Evolutionary conservation across 768 basidiomycete species (phyloP).

Genomic region (Phaffia australis): DNA sequence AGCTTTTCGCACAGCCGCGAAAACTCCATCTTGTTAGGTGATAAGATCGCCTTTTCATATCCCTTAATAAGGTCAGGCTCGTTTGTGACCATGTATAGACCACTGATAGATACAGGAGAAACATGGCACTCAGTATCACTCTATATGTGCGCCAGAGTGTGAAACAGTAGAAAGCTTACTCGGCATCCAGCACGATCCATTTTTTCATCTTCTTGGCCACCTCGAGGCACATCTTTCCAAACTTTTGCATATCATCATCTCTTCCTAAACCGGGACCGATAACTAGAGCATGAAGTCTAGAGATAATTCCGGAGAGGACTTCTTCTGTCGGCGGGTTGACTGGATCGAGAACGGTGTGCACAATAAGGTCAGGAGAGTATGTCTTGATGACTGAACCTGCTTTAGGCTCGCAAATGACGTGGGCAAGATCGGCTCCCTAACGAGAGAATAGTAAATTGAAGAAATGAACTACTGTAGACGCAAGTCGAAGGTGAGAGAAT

Average conservation of each 20-base stretch:
- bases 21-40: slow-evolving; percentile 92
- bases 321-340: background rate
- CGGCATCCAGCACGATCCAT: slow-evolving; percentile 84
- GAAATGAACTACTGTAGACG: background rate
- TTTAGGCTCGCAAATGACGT: slow-evolving; percentile 90
- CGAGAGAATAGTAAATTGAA: slow-evolving; percentile 2
- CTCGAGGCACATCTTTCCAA: slow-evolving; percentile 61
- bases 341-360: slow-evolving; percentile 73
- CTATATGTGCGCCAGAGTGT: background rate
- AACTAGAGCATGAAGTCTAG: slow-evolving; percentile 80
- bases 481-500: background rate
- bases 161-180: background rate
- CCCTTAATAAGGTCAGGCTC: slow-evolving; percentile 65
- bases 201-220: slow-evolving; percentile 65
- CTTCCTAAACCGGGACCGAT: slow-evolving; percentile 92
- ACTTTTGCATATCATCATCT: slow-evolving; percentile 76
- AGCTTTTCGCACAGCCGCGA: slow-evolving; percentile 64
- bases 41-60: slow-evolving; percentile 76
- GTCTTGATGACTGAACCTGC: slow-evolving; percentile 91
- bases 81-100: slow-evolving; percentile 63
- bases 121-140: background rate
- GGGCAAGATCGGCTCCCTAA: slow-evolving; percentile 85
- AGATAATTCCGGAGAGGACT: slow-evolving; percentile 51
- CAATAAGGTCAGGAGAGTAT: slow-evolving; percentile 81
- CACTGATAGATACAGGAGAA: slow-evolving; percentile 39